Percentiles rank a stretch among this genome's conserved stretches.
phyloP scores from a whole-genome alignment of 495 filamentous ascomycete genomes.

The Daldinia decipiens region DNA sequence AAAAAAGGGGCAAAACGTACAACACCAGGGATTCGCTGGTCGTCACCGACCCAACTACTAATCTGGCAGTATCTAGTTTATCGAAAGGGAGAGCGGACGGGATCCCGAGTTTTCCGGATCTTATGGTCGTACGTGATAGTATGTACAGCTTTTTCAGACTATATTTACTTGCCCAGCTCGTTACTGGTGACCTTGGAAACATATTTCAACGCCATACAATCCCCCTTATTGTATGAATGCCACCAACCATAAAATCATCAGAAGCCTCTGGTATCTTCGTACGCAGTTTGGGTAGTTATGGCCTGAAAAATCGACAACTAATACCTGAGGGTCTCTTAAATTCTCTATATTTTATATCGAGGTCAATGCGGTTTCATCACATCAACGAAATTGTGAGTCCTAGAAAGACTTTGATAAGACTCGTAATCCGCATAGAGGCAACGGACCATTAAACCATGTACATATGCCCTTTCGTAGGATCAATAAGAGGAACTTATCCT shows the following conservation, averaged over 20 bases:
- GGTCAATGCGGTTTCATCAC: background rate
- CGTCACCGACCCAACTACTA: conserved; percentile 64
- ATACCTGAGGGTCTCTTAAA: background rate
- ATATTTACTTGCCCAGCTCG: no score
- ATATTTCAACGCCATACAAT: background rate
- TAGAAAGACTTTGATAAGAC: background rate
- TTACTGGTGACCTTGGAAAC: background rate
- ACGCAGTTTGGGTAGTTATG: no score
- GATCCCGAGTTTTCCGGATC: conserved; percentile 57
- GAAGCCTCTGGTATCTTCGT: no score
- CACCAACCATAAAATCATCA: no score
- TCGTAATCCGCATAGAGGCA: background rate
- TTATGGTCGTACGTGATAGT: conserved; percentile 53
- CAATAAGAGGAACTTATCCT: background rate
- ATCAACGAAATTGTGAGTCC: background rate
- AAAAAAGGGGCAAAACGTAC: conserved; percentile 39
- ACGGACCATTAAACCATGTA: background rate
- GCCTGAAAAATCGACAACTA: no score
- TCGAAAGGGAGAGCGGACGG: conserved; percentile 61
- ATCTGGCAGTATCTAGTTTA: conserved; percentile 52
- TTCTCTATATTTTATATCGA: background rate
- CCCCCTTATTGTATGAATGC: background rate
- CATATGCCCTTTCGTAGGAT: conserved; percentile 3
- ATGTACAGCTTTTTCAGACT: background rate
- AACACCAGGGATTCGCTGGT: conserved; percentile 61